Evolutionary conservation across 768 basidiomycete species (phyloP), one percentile per base, ranked within the genome.

Genomic region (Melanogaster broomeanus): DNA sequence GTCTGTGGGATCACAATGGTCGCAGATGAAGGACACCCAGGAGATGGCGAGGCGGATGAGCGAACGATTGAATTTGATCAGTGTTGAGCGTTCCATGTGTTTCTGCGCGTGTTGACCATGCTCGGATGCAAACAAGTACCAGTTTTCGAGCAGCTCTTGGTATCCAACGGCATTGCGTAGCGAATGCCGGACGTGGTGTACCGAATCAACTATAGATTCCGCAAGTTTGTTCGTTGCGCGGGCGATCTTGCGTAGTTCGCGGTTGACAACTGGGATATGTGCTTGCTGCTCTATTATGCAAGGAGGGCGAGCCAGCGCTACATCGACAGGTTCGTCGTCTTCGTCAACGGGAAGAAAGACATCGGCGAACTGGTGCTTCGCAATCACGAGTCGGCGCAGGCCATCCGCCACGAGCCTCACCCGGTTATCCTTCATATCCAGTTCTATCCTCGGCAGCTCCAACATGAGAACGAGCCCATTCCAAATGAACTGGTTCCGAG

Each of bases 21-120:
- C 94, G 72, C 93, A 97, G 57, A 98, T 96, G 76, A 99, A 98
- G 39, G 93, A 88, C 30, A 98, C 92, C 96, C 96, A 99, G 12
- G 91, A 89, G 60, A 98, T 98, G 10, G 95, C 93, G 46, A 98
- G 81, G 53, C 85, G 87, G 69, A 95, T 88, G 30, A 98, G 77
- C 4, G 88, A 78, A 7, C 88, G 82, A 63, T 90, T 88, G 71
- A 97, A 96, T 58, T 88, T 86, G 59, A 79, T 73, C 47, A 87
- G 67, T 0, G 83, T 76, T 0, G 81, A 63, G 15, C 80, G 80
- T 59, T 96, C 93, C 86, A 97, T 90, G 66, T 90, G 85, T 57
- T 87, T 84, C 61, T 93, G 87, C 9, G 88, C 90, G 60, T 95
- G 90, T 53, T 90, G 85, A 2, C 93, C 94, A 65, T 97, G 93